Evolutionary conservation across 345 rosid species (phyloP).

Genomic region (Pelargonium nanum): DNA sequence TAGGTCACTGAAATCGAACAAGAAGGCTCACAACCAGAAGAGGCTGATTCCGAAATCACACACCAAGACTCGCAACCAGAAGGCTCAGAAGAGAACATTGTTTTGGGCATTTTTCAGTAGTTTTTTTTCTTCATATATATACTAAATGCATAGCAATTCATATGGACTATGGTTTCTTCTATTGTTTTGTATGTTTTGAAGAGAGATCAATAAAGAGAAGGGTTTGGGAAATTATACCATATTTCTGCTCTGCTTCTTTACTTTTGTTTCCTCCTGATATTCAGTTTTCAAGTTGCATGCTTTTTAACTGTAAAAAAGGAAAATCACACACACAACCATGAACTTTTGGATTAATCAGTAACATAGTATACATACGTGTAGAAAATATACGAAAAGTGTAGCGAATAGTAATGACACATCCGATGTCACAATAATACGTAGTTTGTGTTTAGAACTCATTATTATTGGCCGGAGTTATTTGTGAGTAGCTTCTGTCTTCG

Average conservation of each 20-base stretch:
- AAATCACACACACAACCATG: background rate
- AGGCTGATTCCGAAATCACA: background rate
- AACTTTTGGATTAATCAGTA: background rate
- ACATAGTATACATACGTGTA: background rate
- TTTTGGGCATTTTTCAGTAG: background rate
- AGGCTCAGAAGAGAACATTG: background rate
- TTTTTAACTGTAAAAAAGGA: too few species aligned
- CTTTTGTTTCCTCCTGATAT: background rate
- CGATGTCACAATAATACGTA: background rate
- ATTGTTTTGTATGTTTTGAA: too few species aligned
- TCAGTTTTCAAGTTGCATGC: background rate
- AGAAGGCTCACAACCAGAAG: too few species aligned
- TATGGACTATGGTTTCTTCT: too few species aligned
- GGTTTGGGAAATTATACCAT: too few species aligned
- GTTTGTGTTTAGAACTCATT: background rate
- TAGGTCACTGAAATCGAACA: too few species aligned
- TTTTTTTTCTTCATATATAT: too few species aligned
- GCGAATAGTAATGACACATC: background rate
- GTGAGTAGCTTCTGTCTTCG: slow-evolving; percentile 26
- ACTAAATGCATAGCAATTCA: too few species aligned
- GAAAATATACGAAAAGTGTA: too few species aligned
- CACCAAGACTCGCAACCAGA: background rate
- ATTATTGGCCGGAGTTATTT: slow-evolving; percentile 7
- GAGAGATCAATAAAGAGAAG: too few species aligned
- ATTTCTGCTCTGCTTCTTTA: too few species aligned